Evolutionary conservation across 768 basidiomycete genomes (phyloP).

Genomic region (Russula vinacea): DNA sequence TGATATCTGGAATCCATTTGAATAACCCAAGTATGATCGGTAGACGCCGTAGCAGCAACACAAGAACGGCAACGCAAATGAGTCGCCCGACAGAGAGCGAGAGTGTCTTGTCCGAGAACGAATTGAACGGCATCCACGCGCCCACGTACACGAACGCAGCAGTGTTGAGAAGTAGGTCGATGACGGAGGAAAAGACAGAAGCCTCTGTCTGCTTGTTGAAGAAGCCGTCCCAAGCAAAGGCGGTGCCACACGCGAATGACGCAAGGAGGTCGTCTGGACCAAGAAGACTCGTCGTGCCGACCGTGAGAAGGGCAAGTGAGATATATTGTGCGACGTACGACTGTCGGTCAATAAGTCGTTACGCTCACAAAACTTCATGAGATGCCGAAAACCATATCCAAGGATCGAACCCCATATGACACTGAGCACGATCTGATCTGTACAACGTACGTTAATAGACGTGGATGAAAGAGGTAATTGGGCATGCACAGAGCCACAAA

Average conservation of each 20-base stretch:
- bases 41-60: slow-evolving; percentile 79
- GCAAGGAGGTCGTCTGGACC: slow-evolving; percentile 94
- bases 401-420: slow-evolving; percentile 68
- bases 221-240: slow-evolving; percentile 96
- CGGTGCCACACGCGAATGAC: slow-evolving; percentile 91
- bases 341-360: slow-evolving; percentile 87
- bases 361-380: slow-evolving; percentile 90
- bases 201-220: slow-evolving; percentile 94
- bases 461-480: neutral
- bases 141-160: slow-evolving; percentile 95
- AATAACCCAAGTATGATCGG: slow-evolving; percentile 83
- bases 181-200: slow-evolving; percentile 91
- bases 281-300: slow-evolving; percentile 79
- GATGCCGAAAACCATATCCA: slow-evolving; percentile 76
- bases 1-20: slow-evolving; percentile 93
- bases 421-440: slow-evolving; percentile 79
- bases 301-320: slow-evolving; percentile 76
- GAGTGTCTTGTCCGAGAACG: slow-evolving; percentile 62
- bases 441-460: slow-evolving; percentile 18
- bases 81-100: slow-evolving; percentile 82
- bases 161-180: slow-evolving; percentile 93
- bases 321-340: slow-evolving; percentile 93
- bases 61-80: slow-evolving; percentile 73
- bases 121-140: slow-evolving; percentile 93
- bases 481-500: slow-evolving; percentile 74